Evolutionary conservation across 1,284 basidiomycete species (phyloP).

Genomic region (Mrakiaceae sp.): DNA sequence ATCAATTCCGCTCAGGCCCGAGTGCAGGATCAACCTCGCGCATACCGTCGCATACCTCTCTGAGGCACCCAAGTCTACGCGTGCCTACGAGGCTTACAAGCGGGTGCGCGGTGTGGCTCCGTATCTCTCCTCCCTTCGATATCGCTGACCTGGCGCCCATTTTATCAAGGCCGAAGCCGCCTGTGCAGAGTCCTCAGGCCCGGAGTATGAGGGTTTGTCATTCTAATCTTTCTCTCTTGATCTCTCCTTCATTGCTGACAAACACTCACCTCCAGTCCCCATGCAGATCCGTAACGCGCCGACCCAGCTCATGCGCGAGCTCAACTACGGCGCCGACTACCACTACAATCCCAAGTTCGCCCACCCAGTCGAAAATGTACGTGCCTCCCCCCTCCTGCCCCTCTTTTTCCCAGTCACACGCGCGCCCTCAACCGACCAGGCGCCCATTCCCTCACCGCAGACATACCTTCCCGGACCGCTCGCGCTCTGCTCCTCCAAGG

Average conservation of each 20-base stretch:
- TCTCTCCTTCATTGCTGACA: conserved; percentile 25
- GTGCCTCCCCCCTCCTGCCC: not conserved
- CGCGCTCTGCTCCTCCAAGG: not conserved
- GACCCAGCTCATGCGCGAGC: conserved; percentile 65
- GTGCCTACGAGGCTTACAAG: conserved; percentile 66
- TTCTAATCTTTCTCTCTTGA: no score
- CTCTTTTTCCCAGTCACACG: not conserved
- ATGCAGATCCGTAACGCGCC: conserved; percentile 77
- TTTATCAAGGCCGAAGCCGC: conserved; percentile 46
- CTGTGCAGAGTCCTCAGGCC: conserved; percentile 36
- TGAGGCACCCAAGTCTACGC: conserved; percentile 71
- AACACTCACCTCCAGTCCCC: conserved; percentile 48
- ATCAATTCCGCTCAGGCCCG: conserved; percentile 40
- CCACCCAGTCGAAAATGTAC: conserved; percentile 4
- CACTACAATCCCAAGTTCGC: conserved; percentile 53
- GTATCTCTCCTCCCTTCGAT: not conserved
- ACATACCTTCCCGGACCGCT: not conserved
- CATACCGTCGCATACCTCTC: conserved; percentile 72
- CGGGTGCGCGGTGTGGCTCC: conserved; percentile 26
- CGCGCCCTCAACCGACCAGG: not conserved
- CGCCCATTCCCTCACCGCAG: not conserved
- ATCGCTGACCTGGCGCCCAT: not conserved
- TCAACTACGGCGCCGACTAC: conserved; percentile 64
- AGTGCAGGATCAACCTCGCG: conserved; percentile 57
- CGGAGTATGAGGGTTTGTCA: no score